Conservation (phyloP, 2,329 filamentous ascomycete genomes). For the Chalara sp. region DNA sequence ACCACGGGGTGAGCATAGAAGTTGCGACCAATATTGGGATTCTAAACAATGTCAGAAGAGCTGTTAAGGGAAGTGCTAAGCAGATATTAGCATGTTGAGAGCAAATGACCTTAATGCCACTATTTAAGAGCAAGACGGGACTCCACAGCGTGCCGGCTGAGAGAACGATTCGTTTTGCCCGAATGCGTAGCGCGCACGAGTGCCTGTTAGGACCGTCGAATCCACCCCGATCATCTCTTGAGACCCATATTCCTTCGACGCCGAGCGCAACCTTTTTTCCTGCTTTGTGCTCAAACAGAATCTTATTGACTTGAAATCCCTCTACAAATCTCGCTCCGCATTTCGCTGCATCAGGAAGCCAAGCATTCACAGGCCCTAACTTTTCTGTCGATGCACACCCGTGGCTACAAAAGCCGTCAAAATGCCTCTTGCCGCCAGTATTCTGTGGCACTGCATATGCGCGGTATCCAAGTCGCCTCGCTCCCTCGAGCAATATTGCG, state of each 20-base stretch:
- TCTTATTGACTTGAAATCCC: slow-evolving; percentile 64
- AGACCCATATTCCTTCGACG: slow-evolving; percentile 66
- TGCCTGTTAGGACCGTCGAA: slow-evolving; percentile 43
- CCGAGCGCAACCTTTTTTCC: slow-evolving; percentile 54
- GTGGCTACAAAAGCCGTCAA: slow-evolving; percentile 57
- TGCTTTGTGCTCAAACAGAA: slow-evolving; percentile 54
- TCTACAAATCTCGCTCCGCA: slow-evolving; percentile 75
- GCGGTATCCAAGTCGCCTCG: slow-evolving; percentile 62
- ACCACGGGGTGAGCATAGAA: slow-evolving; percentile 72
- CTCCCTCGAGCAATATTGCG: slow-evolving; percentile 62
- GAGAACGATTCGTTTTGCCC: slow-evolving; percentile 72
- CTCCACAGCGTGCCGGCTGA: slow-evolving; percentile 68
- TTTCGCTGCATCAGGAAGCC: slow-evolving; percentile 67
- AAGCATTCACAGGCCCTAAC: slow-evolving; percentile 67
- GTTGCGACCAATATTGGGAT: slow-evolving; percentile 74
- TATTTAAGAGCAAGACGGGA: slow-evolving; percentile 67
- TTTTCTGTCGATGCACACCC: slow-evolving; percentile 63
- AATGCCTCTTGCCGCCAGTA: slow-evolving; percentile 62
- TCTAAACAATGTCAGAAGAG: slow-evolving; percentile 30
- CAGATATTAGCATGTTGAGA: neutral
- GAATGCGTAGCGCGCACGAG: slow-evolving; percentile 58
- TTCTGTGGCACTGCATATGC: slow-evolving; percentile 69
- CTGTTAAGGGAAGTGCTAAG: too few species aligned
- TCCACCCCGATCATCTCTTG: slow-evolving; percentile 55
- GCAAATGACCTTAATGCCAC: slow-evolving; percentile 55